These are phyloP conservation scores for Penicillium desertorum DNA, from an alignment of 495 filamentous ascomycete genomes.

Conservation along the genomic window DNA sequence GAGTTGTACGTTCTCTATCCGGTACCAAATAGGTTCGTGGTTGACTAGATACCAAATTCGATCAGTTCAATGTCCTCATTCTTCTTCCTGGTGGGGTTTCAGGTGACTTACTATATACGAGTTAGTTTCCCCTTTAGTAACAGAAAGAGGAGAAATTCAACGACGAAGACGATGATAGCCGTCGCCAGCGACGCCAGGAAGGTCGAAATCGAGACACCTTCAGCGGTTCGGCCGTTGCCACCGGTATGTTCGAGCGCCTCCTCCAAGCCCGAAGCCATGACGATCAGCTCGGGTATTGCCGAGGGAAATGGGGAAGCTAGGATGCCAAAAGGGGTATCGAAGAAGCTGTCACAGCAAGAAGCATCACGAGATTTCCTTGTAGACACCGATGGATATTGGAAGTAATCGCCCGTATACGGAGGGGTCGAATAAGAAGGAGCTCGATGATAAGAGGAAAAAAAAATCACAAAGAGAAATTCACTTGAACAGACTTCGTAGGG, in stretches of 20 bases:
- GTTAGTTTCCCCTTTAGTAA: conserved; percentile 74
- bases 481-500: conserved; percentile 8
- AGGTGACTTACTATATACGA: conserved; percentile 73
- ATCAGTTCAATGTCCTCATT: conserved; percentile 11
- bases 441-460: conserved; percentile 8
- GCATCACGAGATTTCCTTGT: conserved; percentile 1
- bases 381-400: background rate
- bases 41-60: conserved; percentile 49
- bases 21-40: conserved; percentile 91
- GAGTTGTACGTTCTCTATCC: conserved; percentile 74
- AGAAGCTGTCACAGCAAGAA: background rate
- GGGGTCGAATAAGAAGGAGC: background rate
- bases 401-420: background rate
- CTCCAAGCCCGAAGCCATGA: conserved; percentile 35
- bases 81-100: background rate
- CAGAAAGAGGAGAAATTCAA: conserved; percentile 74
- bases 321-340: background rate
- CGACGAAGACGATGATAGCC: conserved; percentile 71
- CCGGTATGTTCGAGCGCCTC: conserved; percentile 41
- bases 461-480: conserved; percentile 8
- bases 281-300: conserved; percentile 13
- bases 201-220: conserved; percentile 50
- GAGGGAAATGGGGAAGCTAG: background rate
- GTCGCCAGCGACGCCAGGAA: conserved; percentile 76
- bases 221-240: conserved; percentile 43